phyloP scores from a whole-genome alignment of 2,329 filamentous ascomycete genomes.

The Cladosporium sp. region DNA sequence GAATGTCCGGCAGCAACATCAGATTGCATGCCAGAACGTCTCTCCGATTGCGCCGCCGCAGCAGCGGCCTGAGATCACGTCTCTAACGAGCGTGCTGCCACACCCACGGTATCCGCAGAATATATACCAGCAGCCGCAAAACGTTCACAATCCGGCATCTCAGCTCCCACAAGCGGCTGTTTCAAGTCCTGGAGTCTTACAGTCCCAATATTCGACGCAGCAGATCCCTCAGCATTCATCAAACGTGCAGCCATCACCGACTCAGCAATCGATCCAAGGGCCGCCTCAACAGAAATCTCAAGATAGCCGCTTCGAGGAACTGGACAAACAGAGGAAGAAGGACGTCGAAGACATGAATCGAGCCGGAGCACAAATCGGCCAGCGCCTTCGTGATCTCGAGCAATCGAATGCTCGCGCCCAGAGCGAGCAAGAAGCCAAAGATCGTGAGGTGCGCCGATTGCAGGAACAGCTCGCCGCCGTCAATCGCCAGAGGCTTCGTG shows the following conservation, averaged over 20 bases:
- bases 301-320: neutral
- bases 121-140: neutral
- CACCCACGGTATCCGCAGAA: neutral
- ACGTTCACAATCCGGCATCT: neutral
- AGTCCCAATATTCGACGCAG: neutral
- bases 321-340: neutral
- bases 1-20: neutral
- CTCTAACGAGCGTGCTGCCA: neutral
- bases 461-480: neutral
- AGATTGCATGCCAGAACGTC: no score
- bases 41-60: no score
- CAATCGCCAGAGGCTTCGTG: neutral
- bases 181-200: no score
- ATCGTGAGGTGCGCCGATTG: neutral
- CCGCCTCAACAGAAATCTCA: neutral
- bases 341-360: constrained; percentile 4
- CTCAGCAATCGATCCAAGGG: neutral
- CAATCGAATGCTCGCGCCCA: neutral
- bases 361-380: neutral
- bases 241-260: neutral
- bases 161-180: neutral
- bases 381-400: constrained; percentile 4
- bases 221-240: neutral
- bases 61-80: neutral
- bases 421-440: neutral